phyloP scores from a whole-genome alignment of 2,329 filamentous ascomycete species.

The Aureobasidium pullulans region DNA sequence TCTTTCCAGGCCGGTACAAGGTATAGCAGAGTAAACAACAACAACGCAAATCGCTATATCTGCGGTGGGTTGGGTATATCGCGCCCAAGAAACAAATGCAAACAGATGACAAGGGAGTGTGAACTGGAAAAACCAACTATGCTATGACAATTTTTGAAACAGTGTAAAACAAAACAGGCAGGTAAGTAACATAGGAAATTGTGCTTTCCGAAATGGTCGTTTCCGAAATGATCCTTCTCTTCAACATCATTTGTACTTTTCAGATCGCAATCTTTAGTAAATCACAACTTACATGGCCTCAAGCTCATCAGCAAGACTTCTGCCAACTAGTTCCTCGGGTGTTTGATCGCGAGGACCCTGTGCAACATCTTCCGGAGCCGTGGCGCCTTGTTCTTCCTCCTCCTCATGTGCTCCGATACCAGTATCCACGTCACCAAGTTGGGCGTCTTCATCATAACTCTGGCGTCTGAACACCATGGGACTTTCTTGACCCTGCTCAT shows the following conservation, averaged over 20 bases:
- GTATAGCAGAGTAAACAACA: neutral
- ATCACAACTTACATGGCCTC: constrained; percentile 7
- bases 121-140: neutral
- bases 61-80: constrained; percentile 15
- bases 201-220: neutral
- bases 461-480: constrained; percentile 50
- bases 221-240: neutral
- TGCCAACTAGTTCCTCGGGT: constrained; percentile 8
- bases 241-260: neutral
- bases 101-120: neutral
- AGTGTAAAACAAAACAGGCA: neutral
- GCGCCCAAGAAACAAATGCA: constrained; percentile 10
- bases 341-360: constrained; percentile 16
- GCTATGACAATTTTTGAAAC: neutral
- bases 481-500: constrained; percentile 22
- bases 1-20: neutral
- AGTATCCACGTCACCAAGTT: constrained; percentile 42
- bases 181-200: constrained; percentile 4
- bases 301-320: constrained; percentile 24
- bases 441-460: constrained; percentile 54
- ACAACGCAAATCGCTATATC: neutral
- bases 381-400: constrained; percentile 21
- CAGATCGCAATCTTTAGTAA: neutral
- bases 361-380: constrained; percentile 18
- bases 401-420: constrained; percentile 28